Evolutionary conservation across 1,139 yeast genomes (phyloP).

Genomic region (Zygosaccharomyces pseudobailii): DNA sequence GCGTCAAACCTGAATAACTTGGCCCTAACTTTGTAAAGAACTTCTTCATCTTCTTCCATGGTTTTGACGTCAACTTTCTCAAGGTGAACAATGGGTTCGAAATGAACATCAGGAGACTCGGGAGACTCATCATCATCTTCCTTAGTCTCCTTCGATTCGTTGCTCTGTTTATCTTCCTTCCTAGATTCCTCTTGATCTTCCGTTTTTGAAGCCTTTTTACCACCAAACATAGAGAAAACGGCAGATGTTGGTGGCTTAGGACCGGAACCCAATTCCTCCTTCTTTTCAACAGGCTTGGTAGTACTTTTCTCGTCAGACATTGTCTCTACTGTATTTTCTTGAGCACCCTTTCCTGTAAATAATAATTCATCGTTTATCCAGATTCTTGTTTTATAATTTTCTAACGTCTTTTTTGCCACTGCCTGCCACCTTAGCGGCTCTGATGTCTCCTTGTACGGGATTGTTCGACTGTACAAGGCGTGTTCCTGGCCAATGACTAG

Average conservation of each 20-base stretch:
- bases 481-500: too few species aligned
- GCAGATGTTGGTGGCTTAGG: slow-evolving; percentile 60
- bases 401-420: neutral
- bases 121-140: slow-evolving; percentile 66
- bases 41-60: slow-evolving; percentile 94
- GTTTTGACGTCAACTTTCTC: slow-evolving; percentile 96
- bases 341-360: neutral
- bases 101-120: slow-evolving; percentile 92
- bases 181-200: slow-evolving; percentile 32
- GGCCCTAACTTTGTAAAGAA: slow-evolving; percentile 83
- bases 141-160: slow-evolving; percentile 37
- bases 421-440: slow-evolving; percentile 4
- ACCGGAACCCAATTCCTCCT: slow-evolving; percentile 24
- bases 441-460: neutral
- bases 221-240: slow-evolving; percentile 90
- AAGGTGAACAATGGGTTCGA: slow-evolving; percentile 91
- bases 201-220: slow-evolving; percentile 62
- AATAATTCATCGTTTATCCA: neutral
- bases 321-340: neutral
- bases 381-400: neutral
- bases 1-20: slow-evolving; percentile 86
- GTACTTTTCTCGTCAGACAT: slow-evolving; percentile 25
- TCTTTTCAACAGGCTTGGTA: slow-evolving; percentile 24
- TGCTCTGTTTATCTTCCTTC: slow-evolving; percentile 25
- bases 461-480: neutral